Percentiles rank a stretch among this genome's conserved stretches.
Conservation (phyloP, 140 eudicot species). For the Ambrosia hybrid region DNA sequence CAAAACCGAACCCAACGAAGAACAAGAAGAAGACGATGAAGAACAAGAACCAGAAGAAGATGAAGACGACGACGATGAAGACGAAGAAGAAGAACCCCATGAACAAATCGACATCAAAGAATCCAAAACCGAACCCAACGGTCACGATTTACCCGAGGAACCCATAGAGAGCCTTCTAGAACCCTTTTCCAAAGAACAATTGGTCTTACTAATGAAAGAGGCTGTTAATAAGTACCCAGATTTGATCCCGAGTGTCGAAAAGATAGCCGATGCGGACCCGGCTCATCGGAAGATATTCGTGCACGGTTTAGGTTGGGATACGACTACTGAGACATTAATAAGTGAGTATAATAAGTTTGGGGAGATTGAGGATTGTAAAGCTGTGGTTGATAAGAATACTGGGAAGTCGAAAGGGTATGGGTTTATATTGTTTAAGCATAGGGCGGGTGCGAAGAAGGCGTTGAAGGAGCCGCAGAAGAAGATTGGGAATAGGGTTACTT, state of each 20-base stretch:
- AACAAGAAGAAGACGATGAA: conserved; percentile 26
- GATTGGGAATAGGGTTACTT: conserved; percentile 74
- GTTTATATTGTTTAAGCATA: conserved; percentile 66
- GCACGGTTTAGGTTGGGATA: conserved; percentile 96
- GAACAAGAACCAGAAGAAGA: conserved; percentile 25
- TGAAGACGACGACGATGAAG: conserved; percentile 34
- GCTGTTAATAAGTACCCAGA: conserved; percentile 67
- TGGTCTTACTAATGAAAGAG: conserved; percentile 51
- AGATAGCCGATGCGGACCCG: conserved; percentile 83
- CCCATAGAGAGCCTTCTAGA: conserved; percentile 79
- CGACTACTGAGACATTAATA: conserved; percentile 67
- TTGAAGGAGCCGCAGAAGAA: conserved; percentile 86
- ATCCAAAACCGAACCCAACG: conserved; percentile 35
- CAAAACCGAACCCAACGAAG: background rate
- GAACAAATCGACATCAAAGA: conserved; percentile 28
- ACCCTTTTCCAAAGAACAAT: conserved; percentile 83
- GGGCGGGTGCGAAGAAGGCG: conserved; percentile 74
- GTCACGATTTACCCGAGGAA: conserved; percentile 53
- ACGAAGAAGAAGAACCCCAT: conserved; percentile 24
- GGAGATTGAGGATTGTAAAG: conserved; percentile 92
- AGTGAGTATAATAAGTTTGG: conserved; percentile 67
- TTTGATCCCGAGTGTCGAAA: conserved; percentile 45
- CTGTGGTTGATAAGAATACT: conserved; percentile 69
- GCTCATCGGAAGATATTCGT: conserved; percentile 90
- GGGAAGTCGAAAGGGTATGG: conserved; percentile 95